A percentile compares a stretch with the other conserved stretches of the same genome.
Conservation (phyloP, 495 filamentous ascomycete species). For the Penicillium soppii region DNA sequence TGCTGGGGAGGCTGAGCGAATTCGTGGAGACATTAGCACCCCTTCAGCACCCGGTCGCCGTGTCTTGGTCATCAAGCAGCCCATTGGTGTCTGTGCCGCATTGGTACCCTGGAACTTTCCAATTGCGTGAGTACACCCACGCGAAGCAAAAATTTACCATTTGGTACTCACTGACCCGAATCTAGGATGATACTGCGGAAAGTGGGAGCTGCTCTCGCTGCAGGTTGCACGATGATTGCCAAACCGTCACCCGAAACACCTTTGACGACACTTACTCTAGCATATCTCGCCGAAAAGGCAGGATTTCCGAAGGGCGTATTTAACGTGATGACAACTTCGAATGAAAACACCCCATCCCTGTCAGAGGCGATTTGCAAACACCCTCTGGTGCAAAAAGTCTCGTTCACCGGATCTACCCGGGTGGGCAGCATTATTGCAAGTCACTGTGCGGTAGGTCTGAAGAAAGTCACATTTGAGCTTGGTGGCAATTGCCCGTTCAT, state of each 20-base stretch:
- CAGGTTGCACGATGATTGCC: conserved; percentile 58
- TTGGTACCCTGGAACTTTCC: conserved; percentile 49
- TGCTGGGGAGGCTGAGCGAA: conserved; percentile 49
- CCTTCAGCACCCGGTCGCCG: conserved; percentile 33
- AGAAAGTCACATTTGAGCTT: conserved; percentile 61
- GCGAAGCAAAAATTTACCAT: not conserved
- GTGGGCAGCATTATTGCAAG: conserved; percentile 51
- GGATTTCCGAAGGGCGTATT: conserved; percentile 60
- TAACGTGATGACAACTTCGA: conserved; percentile 55
- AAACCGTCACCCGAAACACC: conserved; percentile 50
- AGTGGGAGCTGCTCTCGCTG: conserved; percentile 58
- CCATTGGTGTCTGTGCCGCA: conserved; percentile 43
- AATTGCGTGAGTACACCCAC: conserved; percentile 25
- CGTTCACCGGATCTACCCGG: conserved; percentile 61
- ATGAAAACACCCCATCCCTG: conserved; percentile 56
- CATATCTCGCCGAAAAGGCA: conserved; percentile 56
- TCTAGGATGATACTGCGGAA: conserved; percentile 63
- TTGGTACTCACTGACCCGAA: too few relatives aligned
- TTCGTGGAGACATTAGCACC: conserved; percentile 37
- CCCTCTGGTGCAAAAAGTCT: conserved; percentile 58
- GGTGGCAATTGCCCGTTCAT: conserved; percentile 68
- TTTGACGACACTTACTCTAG: conserved; percentile 54
- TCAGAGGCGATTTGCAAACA: conserved; percentile 57
- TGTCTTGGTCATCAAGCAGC: conserved; percentile 50
- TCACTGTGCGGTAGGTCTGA: conserved; percentile 51